These are phyloP conservation scores for Phytophthora citricola DNA, from an alignment of 352 stramenopile species.

Conservation along the genomic window DNA sequence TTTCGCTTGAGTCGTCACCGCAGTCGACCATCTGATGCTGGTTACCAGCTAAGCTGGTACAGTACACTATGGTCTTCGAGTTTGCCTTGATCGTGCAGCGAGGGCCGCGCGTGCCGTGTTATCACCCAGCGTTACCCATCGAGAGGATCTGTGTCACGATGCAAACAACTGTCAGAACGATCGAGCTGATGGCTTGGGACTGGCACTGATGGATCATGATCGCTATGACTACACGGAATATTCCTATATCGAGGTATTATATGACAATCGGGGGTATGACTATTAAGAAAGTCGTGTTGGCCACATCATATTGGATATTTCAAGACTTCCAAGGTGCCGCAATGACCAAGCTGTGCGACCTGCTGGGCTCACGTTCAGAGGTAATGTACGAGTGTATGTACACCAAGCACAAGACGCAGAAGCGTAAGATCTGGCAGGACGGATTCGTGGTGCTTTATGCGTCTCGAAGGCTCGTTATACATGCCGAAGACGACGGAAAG, in stretches of 20 bases:
- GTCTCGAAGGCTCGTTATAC: constrained; percentile 66
- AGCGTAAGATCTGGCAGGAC: constrained; percentile 84
- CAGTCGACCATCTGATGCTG: no score
- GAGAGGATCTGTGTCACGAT: no score
- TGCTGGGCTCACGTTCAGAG: constrained; percentile 57
- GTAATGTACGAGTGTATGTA: constrained; percentile 84
- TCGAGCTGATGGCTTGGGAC: no score
- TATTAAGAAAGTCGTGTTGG: background rate
- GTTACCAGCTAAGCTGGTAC: no score
- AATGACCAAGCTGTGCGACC: constrained; percentile 65
- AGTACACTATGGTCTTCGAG: no score
- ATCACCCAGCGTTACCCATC: background rate
- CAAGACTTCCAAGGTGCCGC: background rate
- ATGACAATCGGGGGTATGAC: background rate
- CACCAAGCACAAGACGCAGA: constrained; percentile 90
- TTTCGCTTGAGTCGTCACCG: no score
- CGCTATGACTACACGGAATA: no score
- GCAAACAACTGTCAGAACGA: no score
- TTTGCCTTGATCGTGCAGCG: no score
- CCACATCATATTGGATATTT: background rate
- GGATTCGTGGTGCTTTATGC: constrained; percentile 67
- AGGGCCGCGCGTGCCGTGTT: background rate
- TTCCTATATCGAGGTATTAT: no score
- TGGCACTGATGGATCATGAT: no score
- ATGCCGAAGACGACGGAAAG: constrained; percentile 51